Base-by-base conservation (phyloP, 768 basidiomycete species). In the Suillus ampliporus region DNA sequence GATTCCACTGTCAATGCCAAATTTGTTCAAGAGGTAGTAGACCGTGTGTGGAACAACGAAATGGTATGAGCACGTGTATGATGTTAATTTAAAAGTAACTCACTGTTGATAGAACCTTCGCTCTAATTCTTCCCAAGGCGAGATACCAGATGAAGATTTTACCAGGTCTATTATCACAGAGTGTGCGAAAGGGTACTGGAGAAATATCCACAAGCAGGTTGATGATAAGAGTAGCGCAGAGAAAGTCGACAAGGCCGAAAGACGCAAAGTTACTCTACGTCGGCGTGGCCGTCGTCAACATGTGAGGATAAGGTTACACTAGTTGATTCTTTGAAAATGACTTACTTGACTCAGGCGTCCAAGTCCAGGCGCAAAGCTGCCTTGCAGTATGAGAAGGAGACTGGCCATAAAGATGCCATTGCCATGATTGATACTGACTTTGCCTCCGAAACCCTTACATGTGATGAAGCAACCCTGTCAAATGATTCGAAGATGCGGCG, bases 171-270 rank as follows among this genome's bases (percentile, higher is more conserved):
- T 53, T 37, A 53, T 53, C 28, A 21, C 37, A 7, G 21, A 53
- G 28, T 53, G 52, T 21, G 52, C 21, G 28, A 53, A 53, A 31
- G 37, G 21, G 17, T 53, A 53, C 52, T 53, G 31, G 31, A 53
- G 52, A 21, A 53, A 53, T 37, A 53, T 53, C 26, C 52, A 53
- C 21, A 35, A 53, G 52, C 52, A 53, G 37, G 15, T 15, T 13
- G 37, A 19, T 10, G 52, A 53, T 9, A 11, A 15, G 4, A 31
- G 19, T 31, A n/a, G 37, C 15, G 17, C 28, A 7, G 17, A 23
- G 9, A 53, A 53, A 31, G 9, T 53, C 10, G 52, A 15, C 10
- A 53, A 53, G 37, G 52, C 15, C 3, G 21, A 53, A 31, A 28
- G 10, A n/a, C n/a, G 15, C 19, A 28, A 34, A 15, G 37, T 19